phyloP scores from a whole-genome alignment of 495 filamentous ascomycete genomes.

The Aspergillus baeticus region DNA sequence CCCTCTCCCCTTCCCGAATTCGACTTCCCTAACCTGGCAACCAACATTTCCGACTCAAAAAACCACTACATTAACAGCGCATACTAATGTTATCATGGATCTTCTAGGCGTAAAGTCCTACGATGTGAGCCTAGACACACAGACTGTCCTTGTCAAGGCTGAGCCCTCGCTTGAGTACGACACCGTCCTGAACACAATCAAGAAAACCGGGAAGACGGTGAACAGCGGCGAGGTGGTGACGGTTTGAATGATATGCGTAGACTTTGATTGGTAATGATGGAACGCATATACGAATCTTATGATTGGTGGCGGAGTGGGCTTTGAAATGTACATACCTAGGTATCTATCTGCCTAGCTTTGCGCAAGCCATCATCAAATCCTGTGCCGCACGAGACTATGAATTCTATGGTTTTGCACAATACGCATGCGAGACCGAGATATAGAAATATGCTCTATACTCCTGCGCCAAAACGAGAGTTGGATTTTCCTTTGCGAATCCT shows the following conservation, averaged over 20 bases:
- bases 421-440: too few relatives aligned
- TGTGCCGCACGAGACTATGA: background rate
- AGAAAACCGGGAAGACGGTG: constrained; percentile 94
- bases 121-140: constrained; percentile 80
- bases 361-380: too few relatives aligned
- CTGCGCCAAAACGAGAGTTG: too few relatives aligned
- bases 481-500: background rate
- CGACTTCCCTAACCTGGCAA: background rate
- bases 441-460: too few relatives aligned
- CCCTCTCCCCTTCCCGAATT: background rate
- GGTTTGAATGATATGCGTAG: constrained; percentile 14
- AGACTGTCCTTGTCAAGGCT: constrained; percentile 73
- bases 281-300: background rate
- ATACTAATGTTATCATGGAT: too few relatives aligned
- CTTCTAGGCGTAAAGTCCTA: constrained; percentile 76
- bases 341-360: too few relatives aligned
- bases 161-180: constrained; percentile 66
- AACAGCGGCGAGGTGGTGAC: constrained; percentile 65
- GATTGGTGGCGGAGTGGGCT: background rate
- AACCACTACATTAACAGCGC: too few relatives aligned
- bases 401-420: too few relatives aligned
- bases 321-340: background rate
- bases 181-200: constrained; percentile 80
- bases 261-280: background rate
- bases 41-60: background rate